Evolutionary conservation across 176 grass and related monocot species (phyloP).

Genomic region (Aegilops bicornis): DNA sequence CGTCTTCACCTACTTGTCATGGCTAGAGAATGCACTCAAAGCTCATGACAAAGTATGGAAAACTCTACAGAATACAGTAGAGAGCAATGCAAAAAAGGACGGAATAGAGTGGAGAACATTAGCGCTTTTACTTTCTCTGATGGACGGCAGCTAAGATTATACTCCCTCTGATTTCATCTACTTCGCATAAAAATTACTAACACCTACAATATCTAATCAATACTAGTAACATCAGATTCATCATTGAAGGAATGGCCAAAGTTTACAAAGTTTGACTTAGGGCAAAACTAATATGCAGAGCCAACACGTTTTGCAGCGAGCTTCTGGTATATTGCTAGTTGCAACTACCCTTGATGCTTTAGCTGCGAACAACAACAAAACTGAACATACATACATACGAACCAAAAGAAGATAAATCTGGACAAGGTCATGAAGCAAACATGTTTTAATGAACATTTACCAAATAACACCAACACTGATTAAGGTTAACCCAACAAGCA

Average conservation of each 20-base stretch:
- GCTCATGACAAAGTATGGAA: no score
- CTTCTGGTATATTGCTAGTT: neutral
- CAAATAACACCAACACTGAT: constrained; percentile 21
- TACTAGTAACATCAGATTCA: no score
- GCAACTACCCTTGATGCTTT: neutral
- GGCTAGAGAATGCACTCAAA: neutral
- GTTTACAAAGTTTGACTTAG: no score
- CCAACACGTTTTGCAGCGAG: neutral
- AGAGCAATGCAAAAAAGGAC: neutral
- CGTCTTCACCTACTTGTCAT: no score
- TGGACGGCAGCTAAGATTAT: no score
- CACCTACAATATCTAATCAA: no score
- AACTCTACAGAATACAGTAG: no score
- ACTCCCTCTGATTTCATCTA: no score
- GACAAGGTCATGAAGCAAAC: neutral
- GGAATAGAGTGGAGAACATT: neutral
- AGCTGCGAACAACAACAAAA: neutral
- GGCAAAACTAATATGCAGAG: no score
- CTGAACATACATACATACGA: neutral
- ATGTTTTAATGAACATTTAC: constrained; percentile 33
- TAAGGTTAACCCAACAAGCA: constrained; percentile 42
- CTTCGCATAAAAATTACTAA: no score
- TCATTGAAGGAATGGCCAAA: no score
- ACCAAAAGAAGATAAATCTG: neutral
- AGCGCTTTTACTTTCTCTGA: neutral